Percentiles rank a stretch among this genome's conserved stretches.
These are phyloP conservation scores for Penicillium sp. DNA, from an alignment of 2,329 filamentous ascomycete genomes.

Conservation along the genomic window DNA sequence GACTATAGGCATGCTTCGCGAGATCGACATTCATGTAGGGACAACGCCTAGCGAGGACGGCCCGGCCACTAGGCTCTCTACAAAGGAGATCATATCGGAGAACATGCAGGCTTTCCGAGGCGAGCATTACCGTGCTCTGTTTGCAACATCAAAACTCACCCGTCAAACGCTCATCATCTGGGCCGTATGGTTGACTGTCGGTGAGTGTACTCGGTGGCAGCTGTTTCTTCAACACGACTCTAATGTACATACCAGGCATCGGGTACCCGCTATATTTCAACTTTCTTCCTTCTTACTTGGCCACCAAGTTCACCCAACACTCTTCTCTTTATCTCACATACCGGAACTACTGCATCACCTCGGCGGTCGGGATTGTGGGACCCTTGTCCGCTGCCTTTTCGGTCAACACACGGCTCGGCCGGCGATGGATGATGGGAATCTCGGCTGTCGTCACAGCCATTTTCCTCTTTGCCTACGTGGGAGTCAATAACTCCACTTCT, in stretches of 20 bases:
- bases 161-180: conserved; percentile 40
- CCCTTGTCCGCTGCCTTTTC: conserved; percentile 44
- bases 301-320: conserved; percentile 35
- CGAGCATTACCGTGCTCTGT: conserved; percentile 29
- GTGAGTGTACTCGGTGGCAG: conserved; percentile 6
- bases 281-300: conserved; percentile 49
- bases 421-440: conserved; percentile 47
- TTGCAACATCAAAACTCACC: conserved; percentile 25
- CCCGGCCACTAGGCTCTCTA: conserved; percentile 15
- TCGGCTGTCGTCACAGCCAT: conserved; percentile 47
- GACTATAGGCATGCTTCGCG: conserved; percentile 31
- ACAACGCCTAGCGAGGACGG: not conserved
- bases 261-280: conserved; percentile 50
- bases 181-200: conserved; percentile 46
- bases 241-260: too few relatives aligned
- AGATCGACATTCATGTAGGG: conserved; percentile 27
- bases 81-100: conserved; percentile 28
- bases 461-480: conserved; percentile 49
- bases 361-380: conserved; percentile 41
- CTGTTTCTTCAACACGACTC: too few relatives aligned
- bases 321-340: conserved; percentile 24
- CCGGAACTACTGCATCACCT: conserved; percentile 31
- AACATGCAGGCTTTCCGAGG: conserved; percentile 30
- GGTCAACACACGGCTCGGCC: conserved; percentile 44
- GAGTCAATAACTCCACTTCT: conserved; percentile 38